Conservation (phyloP, 805 yeast genomes). For the Candida namnaoensis region DNA sequence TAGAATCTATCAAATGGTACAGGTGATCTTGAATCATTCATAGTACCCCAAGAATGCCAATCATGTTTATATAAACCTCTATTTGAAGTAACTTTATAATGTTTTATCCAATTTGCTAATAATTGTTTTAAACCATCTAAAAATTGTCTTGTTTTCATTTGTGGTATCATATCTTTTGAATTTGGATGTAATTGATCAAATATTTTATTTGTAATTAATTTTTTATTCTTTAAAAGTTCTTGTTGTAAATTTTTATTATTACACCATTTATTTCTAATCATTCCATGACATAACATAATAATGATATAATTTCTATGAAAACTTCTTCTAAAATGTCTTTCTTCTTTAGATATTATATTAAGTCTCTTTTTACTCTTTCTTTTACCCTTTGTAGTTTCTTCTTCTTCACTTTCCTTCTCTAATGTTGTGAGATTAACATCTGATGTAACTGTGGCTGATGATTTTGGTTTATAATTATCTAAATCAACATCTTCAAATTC, state of each 20-base stretch:
- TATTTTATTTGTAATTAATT: conserved; percentile 37
- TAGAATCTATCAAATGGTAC: conserved; percentile 34
- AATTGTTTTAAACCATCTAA: conserved; percentile 70
- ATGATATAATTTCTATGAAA: conserved; percentile 54
- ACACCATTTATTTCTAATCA: conserved; percentile 68
- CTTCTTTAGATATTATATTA: conserved; percentile 41
- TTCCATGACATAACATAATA: conserved; percentile 59
- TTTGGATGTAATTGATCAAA: conserved; percentile 38
- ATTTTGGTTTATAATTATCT: conserved; percentile 8
- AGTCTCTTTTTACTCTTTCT: conserved; percentile 11
- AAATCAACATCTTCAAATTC: conserved; percentile 18
- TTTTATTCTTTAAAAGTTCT: conserved; percentile 22
- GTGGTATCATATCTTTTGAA: conserved; percentile 24
- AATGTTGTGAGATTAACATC: conserved; percentile 8
- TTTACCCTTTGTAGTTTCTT: conserved; percentile 9
- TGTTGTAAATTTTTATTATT: conserved; percentile 34
- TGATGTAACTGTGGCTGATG: conserved; percentile 8
- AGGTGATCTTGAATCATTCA: conserved; percentile 12
- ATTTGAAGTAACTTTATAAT: conserved; percentile 38
- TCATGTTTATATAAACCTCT: conserved; percentile 28
- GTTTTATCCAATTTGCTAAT: conserved; percentile 51
- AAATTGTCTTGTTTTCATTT: conserved; percentile 50
- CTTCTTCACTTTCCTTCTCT: conserved; percentile 10
- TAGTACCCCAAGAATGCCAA: conserved; percentile 30
- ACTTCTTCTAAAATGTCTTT: conserved; percentile 38